Evolutionary conservation across 352 stramenopile genomes (phyloP).

Genomic region (Pythium phragmitis): DNA sequence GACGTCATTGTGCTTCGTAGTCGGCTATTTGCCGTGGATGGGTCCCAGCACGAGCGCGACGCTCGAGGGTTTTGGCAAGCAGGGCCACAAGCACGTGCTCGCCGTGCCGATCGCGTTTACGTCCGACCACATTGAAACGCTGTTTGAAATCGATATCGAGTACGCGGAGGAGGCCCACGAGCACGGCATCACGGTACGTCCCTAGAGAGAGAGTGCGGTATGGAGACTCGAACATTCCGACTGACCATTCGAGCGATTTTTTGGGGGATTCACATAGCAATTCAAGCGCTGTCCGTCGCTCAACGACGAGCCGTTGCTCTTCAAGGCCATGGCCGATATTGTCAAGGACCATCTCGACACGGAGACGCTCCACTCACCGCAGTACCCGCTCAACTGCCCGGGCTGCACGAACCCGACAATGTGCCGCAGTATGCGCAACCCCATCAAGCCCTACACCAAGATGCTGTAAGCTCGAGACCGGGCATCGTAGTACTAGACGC

Average conservation of each 20-base stretch:
- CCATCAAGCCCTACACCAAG: conserved; percentile 73
- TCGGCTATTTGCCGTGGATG: conserved; percentile 98
- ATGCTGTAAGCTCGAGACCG: conserved; percentile 12
- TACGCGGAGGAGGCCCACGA: conserved; percentile 96
- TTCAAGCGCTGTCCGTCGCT: conserved; percentile 95
- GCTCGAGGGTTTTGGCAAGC: conserved; percentile 89
- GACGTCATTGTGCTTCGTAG: conserved; percentile 28
- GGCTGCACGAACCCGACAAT: conserved; percentile 74
- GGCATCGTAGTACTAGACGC: no score
- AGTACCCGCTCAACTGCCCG: conserved; percentile 86
- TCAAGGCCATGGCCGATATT: conserved; percentile 96
- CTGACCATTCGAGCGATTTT: not conserved
- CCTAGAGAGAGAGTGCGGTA: not conserved
- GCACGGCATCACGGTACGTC: conserved; percentile 87
- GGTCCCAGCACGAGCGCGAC: conserved; percentile 96
- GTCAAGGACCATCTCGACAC: conserved; percentile 92
- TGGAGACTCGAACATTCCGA: not conserved
- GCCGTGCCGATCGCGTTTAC: conserved; percentile 99
- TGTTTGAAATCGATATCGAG: conserved; percentile 99
- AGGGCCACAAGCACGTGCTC: conserved; percentile 95
- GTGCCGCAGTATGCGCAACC: conserved; percentile 85
- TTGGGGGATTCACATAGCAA: conserved; percentile 36
- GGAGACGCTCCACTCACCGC: conserved; percentile 64
- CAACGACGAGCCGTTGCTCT: conserved; percentile 95
- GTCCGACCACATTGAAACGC: conserved; percentile 99